phyloP scores from a whole-genome alignment of 768 basidiomycete species.

The Rhodocollybia butyracea region DNA sequence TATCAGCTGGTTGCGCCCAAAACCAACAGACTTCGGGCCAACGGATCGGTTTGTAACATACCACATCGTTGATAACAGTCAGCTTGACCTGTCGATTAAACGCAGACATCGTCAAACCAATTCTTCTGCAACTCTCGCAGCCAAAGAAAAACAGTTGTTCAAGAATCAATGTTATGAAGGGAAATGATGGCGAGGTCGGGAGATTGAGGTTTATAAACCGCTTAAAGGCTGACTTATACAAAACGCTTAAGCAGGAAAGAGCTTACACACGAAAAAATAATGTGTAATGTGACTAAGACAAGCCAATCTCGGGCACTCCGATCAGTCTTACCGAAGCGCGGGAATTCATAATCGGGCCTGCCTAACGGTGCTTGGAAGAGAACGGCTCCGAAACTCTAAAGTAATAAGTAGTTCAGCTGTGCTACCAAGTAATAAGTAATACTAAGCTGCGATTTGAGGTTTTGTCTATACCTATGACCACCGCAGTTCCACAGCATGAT shows the following conservation, averaged over 20 bases:
- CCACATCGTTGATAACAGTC: conserved; percentile 49
- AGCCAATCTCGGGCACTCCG: conserved; percentile 1
- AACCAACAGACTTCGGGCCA: too few relatives aligned
- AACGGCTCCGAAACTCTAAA: neutral
- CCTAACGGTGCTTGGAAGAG: neutral
- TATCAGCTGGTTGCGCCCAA: too few relatives aligned
- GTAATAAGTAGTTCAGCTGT: conserved; percentile 14
- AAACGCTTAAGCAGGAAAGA: conserved; percentile 21
- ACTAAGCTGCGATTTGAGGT: too few relatives aligned
- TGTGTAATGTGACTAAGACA: neutral
- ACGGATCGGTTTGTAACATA: too few relatives aligned
- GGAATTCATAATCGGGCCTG: neutral
- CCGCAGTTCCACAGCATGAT: too few relatives aligned
- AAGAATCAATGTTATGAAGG: conserved; percentile 7
- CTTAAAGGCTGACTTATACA: conserved; percentile 12
- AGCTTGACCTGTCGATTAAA: conserved; percentile 41
- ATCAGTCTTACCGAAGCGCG: neutral
- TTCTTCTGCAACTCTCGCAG: neutral
- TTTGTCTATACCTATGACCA: too few relatives aligned
- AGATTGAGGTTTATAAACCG: conserved; percentile 10
- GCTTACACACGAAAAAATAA: conserved; percentile 20
- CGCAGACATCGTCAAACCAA: conserved; percentile 5
- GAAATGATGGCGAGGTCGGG: conserved; percentile 3
- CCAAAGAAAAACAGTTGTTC: neutral
- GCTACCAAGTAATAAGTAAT: too few relatives aligned